phyloP scores from a whole-genome alignment of 176 grass and related monocot species.

The Musa troglodytarum region DNA sequence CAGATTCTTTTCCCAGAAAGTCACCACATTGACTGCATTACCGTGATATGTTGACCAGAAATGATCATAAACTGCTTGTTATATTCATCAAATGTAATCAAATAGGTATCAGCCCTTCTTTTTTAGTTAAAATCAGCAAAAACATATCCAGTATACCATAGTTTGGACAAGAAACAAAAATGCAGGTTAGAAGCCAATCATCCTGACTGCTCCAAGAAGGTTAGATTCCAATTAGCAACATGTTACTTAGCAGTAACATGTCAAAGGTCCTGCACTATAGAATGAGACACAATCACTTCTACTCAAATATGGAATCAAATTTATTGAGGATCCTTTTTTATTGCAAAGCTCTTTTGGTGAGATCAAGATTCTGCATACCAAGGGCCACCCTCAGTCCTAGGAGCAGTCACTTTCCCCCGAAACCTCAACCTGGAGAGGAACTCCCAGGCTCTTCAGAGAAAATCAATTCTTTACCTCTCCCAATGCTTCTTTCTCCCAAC shows the following conservation, averaged over 20 bases:
- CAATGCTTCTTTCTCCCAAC: no score
- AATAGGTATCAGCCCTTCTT: neutral
- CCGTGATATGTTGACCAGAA: neutral
- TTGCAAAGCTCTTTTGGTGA: no score
- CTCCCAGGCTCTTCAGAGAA: no score
- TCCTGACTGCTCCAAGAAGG: neutral
- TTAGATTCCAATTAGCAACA: neutral
- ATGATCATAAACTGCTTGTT: neutral
- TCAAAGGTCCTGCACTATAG: neutral
- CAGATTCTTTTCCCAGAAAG: neutral
- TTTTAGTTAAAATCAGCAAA: neutral
- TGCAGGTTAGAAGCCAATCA: neutral
- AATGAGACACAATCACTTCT: neutral
- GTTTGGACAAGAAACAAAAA: neutral
- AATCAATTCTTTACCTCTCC: no score
- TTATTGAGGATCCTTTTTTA: no score
- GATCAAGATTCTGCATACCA: no score
- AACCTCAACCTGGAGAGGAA: no score
- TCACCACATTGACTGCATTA: neutral
- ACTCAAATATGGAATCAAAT: neutral
- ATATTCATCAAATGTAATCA: neutral
- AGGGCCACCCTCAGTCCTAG: no score
- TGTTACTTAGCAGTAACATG: neutral
- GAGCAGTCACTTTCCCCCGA: no score
- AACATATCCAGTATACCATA: neutral